A percentile compares a stretch with the other conserved stretches of the same genome.
Conservation (phyloP, 768 basidiomycete genomes). For the Xerocomellus dryophilus region DNA sequence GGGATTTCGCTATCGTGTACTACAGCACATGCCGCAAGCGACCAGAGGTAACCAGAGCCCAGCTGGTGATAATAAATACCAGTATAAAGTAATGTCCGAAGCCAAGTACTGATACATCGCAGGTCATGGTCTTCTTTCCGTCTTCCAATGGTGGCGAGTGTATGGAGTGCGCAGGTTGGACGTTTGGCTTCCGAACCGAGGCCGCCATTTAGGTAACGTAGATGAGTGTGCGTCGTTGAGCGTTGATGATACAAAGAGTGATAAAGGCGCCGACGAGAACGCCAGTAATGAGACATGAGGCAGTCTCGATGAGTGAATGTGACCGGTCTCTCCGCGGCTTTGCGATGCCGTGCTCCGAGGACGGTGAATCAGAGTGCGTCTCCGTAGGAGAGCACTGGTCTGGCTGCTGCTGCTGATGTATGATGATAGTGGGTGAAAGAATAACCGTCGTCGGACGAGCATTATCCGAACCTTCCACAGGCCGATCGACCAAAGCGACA, state of each 20-base stretch:
- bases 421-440: slow-evolving; percentile 27
- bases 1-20: neutral
- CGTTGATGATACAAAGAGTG: slow-evolving; percentile 48
- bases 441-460: slow-evolving; percentile 16
- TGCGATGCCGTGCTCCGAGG: slow-evolving; percentile 1
- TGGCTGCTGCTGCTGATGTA: slow-evolving; percentile 23
- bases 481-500: neutral
- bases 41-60: slow-evolving; percentile 6
- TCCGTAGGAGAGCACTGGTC: slow-evolving; percentile 14
- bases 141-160: neutral
- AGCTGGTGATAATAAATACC: slow-evolving; percentile 27
- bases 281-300: slow-evolving; percentile 52
- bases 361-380: slow-evolving; percentile 9
- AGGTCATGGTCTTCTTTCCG: slow-evolving; percentile 4
- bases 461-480: slow-evolving; percentile 1
- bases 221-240: slow-evolving; percentile 46
- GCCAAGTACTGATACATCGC: slow-evolving; percentile 22
- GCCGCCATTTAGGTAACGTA: slow-evolving; percentile 30
- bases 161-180: neutral
- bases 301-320: slow-evolving; percentile 33
- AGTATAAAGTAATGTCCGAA: slow-evolving; percentile 23
- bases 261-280: slow-evolving; percentile 59
- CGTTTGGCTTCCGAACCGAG: neutral
- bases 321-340: slow-evolving; percentile 20
- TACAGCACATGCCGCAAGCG: slow-evolving; percentile 1